phyloP scores from a whole-genome alignment of 768 basidiomycete genomes.

The Gyrodon lividus region DNA sequence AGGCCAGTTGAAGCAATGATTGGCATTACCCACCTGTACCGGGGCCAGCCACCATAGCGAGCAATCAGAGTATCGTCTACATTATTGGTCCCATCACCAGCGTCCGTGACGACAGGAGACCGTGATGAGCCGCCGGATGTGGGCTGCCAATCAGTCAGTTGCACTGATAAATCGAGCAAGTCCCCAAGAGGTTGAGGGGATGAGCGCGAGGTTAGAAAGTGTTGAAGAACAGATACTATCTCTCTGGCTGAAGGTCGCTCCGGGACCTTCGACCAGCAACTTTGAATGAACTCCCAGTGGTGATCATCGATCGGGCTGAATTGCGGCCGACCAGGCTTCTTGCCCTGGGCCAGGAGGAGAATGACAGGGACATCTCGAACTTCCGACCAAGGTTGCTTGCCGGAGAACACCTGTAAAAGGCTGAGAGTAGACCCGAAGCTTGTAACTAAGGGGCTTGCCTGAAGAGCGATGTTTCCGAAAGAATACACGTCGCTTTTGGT shows the following conservation, averaged over 20 bases:
- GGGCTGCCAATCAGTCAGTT: too few relatives aligned
- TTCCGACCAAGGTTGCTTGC: slow-evolving; percentile 14
- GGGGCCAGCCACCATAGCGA: too few relatives aligned
- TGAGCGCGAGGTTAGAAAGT: not conserved
- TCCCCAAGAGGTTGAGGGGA: not conserved
- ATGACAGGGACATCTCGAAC: not conserved
- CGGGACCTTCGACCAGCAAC: slow-evolving; percentile 3
- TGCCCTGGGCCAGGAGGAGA: slow-evolving; percentile 4
- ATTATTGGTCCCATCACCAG: too few relatives aligned
- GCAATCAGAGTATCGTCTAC: too few relatives aligned
- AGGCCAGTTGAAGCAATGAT: too few relatives aligned
- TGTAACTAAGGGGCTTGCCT: slow-evolving; percentile 12
- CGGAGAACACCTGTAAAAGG: slow-evolving; percentile 21
- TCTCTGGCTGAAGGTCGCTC: not conserved
- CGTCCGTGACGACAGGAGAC: too few relatives aligned
- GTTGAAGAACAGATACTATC: not conserved
- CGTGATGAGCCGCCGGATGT: too few relatives aligned
- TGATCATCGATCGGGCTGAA: slow-evolving; percentile 1
- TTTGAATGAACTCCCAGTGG: slow-evolving; percentile 11
- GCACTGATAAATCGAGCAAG: not conserved
- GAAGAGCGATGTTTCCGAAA: slow-evolving; percentile 31
- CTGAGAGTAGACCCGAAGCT: not conserved
- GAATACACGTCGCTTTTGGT: slow-evolving; percentile 19
- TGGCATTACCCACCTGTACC: too few relatives aligned
- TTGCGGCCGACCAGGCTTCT: slow-evolving; percentile 3